Conservation (phyloP, 164 flowering plant species). For the Cinnamomum micranthum region DNA sequence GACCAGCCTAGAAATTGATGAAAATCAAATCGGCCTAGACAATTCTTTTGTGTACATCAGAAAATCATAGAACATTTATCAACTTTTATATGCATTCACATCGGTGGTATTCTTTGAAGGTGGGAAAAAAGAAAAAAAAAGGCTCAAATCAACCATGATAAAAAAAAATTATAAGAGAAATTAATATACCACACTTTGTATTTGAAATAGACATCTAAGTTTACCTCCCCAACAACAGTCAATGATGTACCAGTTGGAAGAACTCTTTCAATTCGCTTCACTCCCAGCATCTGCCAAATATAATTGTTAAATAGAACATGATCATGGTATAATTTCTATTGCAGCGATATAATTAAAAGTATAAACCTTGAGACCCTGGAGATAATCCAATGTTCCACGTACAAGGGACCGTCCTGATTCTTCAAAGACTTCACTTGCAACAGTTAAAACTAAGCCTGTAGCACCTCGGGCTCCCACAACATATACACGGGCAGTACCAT, state of each 20-base stretch:
- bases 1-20: too few species aligned
- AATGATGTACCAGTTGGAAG: conserved; percentile 89
- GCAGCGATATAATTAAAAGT: not conserved
- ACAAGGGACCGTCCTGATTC: conserved; percentile 91
- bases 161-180: not conserved
- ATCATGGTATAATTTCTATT: not conserved
- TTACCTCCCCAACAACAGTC: conserved; percentile 99
- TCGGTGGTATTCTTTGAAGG: too few species aligned
- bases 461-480: conserved; percentile 95
- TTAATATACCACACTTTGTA: not conserved
- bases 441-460: conserved; percentile 67
- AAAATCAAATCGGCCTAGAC: too few species aligned
- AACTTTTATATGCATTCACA: too few species aligned
- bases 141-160: not conserved
- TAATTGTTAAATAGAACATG: conserved; percentile 6
- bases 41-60: too few species aligned
- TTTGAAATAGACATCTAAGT: not conserved
- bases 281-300: conserved; percentile 86
- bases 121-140: too few species aligned
- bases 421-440: conserved; percentile 93
- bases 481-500: conserved; percentile 79
- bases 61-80: too few species aligned
- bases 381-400: conserved; percentile 89
- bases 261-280: conserved; percentile 88
- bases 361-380: conserved; percentile 92